Evolutionary conservation across 1,284 basidiomycete species (phyloP), one percentile per base, ranked within the genome.

Genomic region (Apiotrichum sp.): DNA sequence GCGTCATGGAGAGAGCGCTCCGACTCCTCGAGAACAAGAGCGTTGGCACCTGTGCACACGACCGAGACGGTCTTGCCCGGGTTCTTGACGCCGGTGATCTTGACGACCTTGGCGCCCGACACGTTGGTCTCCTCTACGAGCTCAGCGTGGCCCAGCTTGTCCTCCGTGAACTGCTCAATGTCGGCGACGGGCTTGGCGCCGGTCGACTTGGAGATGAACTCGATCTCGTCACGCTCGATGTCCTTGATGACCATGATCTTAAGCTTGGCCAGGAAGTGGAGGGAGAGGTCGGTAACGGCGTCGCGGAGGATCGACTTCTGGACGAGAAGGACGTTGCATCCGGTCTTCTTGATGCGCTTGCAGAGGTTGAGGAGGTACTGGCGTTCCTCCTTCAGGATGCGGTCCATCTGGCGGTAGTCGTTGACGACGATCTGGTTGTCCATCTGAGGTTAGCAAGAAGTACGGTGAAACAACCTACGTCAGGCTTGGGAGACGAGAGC

Each of bases 381-480:
- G 47, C 95, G 88, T 65, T 95, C 95, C 78, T 99, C 96, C 78
- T 99, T 98, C 76, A 99, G 87, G 62, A 98, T 95, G 78, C 97
- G 98, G 83, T 98, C 96, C 95, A 99, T 98, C 78, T 98, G 96
- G 40, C 96, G 86, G 80, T 99, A 99, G 78, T 98, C 95, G 69
- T 97, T 98, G 67, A 98, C 97, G 45, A 98, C 88, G 47, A 99
- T 93, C 39, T 96, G 97, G 80, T 98, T 98, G 79, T 99, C 96
- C 96, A 99, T 98, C 40, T 41, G 40, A 16, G 6, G n/a, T 41
- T 41, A 41, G 13, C 36, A 38, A 7, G 36, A 14, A n/a, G 10
- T 14, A 41, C n/a, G 40, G 10, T 14, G 40, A n/a, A n/a, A 44
- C 40, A 11, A 41, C 40, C n/a, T 41, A 41, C 40, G 72, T 98